Evolutionary conservation across 2,329 filamentous ascomycete species (phyloP).

Genomic region (Aspergillus tubingensis): DNA sequence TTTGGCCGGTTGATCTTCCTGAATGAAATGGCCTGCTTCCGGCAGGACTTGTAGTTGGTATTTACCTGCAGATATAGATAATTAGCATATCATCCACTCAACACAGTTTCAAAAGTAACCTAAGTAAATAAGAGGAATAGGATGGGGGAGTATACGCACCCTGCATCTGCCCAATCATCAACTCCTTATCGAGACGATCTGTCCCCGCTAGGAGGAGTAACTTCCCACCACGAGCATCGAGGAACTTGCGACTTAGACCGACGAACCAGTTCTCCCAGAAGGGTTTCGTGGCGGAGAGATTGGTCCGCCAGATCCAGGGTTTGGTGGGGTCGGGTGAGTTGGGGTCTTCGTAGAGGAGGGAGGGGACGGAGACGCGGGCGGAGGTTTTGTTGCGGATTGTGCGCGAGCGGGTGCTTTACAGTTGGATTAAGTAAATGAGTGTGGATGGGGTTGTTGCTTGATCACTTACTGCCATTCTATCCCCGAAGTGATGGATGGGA

Average conservation of each 20-base stretch:
- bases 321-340: constrained; percentile 40
- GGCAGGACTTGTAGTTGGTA: constrained; percentile 94
- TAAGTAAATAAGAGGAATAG: neutral
- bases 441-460: neutral
- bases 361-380: constrained; percentile 85
- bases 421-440: constrained; percentile 5
- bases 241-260: constrained; percentile 84
- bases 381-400: constrained; percentile 81
- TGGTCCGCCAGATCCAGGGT: constrained; percentile 82
- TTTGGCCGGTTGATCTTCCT: constrained; percentile 91
- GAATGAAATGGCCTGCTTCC: constrained; percentile 93
- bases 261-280: constrained; percentile 96
- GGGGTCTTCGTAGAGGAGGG: constrained; percentile 61
- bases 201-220: constrained; percentile 83
- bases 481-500: constrained; percentile 73
- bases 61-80: constrained; percentile 59
- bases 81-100: neutral
- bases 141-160: constrained; percentile 52
- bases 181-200: constrained; percentile 83
- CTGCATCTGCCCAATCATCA: constrained; percentile 97
- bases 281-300: constrained; percentile 77
- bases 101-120: neutral
- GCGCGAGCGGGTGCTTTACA: constrained; percentile 67
- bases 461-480: constrained; percentile 79
- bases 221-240: constrained; percentile 79